These are phyloP conservation scores for Sophora flavescens DNA, from an alignment of 306 rosid species.

Conservation along the genomic window DNA sequence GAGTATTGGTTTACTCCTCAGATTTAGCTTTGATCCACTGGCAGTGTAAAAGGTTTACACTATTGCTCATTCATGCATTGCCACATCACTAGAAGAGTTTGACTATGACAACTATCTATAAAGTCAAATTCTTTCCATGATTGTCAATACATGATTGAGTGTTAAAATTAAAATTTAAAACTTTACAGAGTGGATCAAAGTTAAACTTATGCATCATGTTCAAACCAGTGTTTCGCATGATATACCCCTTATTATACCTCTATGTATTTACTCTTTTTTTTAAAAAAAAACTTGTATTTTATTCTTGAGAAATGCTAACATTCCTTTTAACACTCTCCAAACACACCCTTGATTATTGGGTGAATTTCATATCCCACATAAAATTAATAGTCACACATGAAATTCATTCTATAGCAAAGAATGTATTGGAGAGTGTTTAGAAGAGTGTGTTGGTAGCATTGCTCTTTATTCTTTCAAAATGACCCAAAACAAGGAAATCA, in stretches of 20 bases:
- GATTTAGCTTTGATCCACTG: background rate
- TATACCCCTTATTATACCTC: too few relatives aligned
- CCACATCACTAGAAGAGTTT: background rate
- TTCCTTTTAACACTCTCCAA: too few relatives aligned
- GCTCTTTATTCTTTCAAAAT: slow-evolving; percentile 5
- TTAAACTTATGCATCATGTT: background rate
- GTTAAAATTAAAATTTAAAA: background rate
- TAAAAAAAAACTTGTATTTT: background rate
- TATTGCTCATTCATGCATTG: background rate
- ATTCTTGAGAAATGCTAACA: too few relatives aligned
- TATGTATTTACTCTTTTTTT: background rate
- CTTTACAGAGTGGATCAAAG: background rate
- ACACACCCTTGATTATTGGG: too few relatives aligned
- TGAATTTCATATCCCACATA: too few relatives aligned
- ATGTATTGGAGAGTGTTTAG: too few relatives aligned
- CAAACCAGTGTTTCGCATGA: too few relatives aligned
- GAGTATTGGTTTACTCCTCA: background rate
- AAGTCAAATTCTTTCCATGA: background rate
- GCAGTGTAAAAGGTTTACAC: background rate
- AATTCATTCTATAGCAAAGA: too few relatives aligned
- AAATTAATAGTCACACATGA: too few relatives aligned
- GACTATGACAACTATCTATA: background rate
- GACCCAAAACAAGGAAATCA: too few relatives aligned
- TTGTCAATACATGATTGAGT: background rate
- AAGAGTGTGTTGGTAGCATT: too few relatives aligned